Conservation (phyloP, 1,139 yeast species). For the Lodderomyces orthopsilosis region DNA sequence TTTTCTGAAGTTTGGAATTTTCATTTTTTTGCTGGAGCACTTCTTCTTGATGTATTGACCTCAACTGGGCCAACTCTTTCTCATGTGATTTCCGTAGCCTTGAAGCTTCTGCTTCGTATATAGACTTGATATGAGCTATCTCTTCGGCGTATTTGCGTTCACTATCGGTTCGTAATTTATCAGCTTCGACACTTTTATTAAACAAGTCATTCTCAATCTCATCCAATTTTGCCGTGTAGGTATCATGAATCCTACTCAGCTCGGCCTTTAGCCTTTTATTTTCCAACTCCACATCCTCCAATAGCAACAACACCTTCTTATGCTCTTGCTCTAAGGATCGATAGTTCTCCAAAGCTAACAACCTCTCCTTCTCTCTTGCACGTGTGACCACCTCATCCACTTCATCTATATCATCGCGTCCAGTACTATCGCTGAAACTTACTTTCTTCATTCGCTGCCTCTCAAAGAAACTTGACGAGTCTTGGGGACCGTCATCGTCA, state of each 20-base stretch:
- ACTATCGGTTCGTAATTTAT: background rate
- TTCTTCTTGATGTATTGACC: conserved; percentile 1
- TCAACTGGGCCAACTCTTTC: conserved; percentile 5
- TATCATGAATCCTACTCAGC: conserved; percentile 1
- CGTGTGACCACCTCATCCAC: conserved; percentile 14
- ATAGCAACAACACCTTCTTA: conserved; percentile 1
- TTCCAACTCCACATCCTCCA: conserved; percentile 5
- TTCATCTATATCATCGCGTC: conserved; percentile 8
- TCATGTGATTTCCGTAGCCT: conserved; percentile 5
- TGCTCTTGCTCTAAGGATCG: conserved; percentile 5
- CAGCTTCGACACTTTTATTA: conserved; percentile 6
- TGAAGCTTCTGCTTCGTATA: conserved; percentile 1
- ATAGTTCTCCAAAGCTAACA: conserved; percentile 3
- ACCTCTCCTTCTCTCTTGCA: conserved; percentile 6
- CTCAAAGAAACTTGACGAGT: conserved; percentile 7
- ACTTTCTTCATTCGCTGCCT: background rate
- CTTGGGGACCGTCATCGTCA: conserved; percentile 10
- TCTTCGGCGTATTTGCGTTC: conserved; percentile 3
- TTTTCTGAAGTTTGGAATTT: background rate
- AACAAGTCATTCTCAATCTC: conserved; percentile 6
- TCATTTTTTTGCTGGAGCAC: background rate
- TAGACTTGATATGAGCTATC: background rate
- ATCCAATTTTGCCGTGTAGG: background rate
- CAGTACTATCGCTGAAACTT: background rate
- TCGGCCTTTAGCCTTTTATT: conserved; percentile 5